Evolutionary conservation across 1,284 basidiomycete species (phyloP).

Genomic region (Ceratobasidium sp.): DNA sequence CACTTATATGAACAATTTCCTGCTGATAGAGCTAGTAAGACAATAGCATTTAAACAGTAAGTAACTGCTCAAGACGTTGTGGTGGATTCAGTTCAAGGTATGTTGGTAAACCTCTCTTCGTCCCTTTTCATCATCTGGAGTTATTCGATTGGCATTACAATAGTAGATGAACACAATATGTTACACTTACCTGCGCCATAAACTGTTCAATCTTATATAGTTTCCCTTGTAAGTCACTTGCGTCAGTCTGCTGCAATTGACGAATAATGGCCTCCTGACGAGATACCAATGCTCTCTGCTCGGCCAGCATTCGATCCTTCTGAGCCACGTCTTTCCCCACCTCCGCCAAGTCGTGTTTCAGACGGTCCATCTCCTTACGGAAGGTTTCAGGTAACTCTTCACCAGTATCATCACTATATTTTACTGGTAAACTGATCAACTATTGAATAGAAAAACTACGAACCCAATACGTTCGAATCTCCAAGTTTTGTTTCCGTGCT

Average conservation of each 20-base stretch:
- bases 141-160: too few species aligned
- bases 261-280: slow-evolving; percentile 8
- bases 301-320: not conserved
- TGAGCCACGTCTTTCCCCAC: not conserved
- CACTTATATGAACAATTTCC: too few species aligned
- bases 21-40: too few species aligned
- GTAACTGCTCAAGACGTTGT: too few species aligned
- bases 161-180: too few species aligned
- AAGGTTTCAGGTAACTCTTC: slow-evolving; percentile 13
- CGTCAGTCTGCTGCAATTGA: slow-evolving; percentile 21
- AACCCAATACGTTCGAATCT: slow-evolving; percentile 20
- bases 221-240: slow-evolving; percentile 13
- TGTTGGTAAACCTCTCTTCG: not conserved
- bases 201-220: slow-evolving; percentile 26
- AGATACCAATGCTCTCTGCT: not conserved
- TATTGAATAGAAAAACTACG: not conserved
- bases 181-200: slow-evolving; percentile 2
- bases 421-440: not conserved
- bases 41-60: too few species aligned
- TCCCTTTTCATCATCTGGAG: slow-evolving; percentile 6
- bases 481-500: slow-evolving; percentile 19
- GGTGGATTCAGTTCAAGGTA: not conserved
- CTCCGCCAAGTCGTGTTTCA: not conserved
- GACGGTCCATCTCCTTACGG: not conserved
- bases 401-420: slow-evolving; percentile 20